These are phyloP conservation scores for Suillus subluteus DNA, from an alignment of 768 basidiomycete genomes.

Conservation along the genomic window DNA sequence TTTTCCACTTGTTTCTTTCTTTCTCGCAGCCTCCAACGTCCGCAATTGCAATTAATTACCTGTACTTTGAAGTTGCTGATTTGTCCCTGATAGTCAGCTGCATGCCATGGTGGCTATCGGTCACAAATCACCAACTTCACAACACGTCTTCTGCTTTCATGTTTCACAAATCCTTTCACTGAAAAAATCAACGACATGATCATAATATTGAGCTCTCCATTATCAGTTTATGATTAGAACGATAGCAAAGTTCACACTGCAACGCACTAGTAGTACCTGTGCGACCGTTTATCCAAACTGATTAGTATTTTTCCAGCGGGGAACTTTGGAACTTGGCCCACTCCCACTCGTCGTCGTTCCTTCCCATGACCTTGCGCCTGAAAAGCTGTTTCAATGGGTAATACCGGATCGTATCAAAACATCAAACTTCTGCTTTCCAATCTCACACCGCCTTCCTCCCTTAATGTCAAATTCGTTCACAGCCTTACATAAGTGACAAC, in stretches of 20 bases:
- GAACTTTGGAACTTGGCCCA: neutral
- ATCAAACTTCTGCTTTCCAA: neutral
- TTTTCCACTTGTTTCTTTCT: neutral
- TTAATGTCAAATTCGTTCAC: too few species aligned
- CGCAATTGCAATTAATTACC: neutral
- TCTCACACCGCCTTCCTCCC: too few species aligned
- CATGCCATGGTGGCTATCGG: too few species aligned
- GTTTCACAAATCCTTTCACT: neutral
- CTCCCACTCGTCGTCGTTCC: neutral
- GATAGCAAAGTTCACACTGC: neutral
- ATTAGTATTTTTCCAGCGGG: too few species aligned
- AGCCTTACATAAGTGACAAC: neutral
- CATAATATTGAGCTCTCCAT: neutral
- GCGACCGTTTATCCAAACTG: neutral
- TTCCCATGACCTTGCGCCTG: neutral
- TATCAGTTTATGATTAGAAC: neutral
- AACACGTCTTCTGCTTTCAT: neutral
- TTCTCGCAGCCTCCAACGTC: neutral
- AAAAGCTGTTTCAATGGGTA: neutral
- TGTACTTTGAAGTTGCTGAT: neutral
- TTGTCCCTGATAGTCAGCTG: neutral
- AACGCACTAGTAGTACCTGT: neutral
- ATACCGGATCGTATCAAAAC: neutral
- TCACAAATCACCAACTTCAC: neutral
- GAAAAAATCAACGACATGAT: neutral